Conservation (phyloP, 257 asterid species). For the Galeopsis tetrahit region DNA sequence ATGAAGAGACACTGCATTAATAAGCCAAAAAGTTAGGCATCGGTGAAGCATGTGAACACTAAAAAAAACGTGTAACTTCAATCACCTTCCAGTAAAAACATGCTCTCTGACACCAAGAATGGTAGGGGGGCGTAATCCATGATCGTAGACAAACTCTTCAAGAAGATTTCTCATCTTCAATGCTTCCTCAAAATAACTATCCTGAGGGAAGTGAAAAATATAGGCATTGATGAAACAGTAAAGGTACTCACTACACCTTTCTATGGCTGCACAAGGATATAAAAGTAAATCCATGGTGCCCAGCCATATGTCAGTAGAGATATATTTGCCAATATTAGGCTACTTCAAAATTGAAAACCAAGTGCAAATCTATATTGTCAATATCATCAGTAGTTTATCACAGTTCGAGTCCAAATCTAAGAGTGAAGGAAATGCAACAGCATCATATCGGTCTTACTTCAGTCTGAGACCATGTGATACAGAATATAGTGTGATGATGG, state of each 20-base stretch:
- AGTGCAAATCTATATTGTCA: conserved; percentile 9
- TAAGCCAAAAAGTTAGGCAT: conserved; percentile 37
- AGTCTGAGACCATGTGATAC: conserved; percentile 24
- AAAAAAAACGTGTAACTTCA: conserved; percentile 23
- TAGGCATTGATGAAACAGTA: conserved; percentile 27
- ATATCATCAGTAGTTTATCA: conserved; percentile 15
- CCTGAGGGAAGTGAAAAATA: conserved; percentile 50
- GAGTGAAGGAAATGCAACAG: background rate
- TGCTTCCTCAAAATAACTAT: conserved; percentile 98
- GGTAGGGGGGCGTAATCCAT: conserved; percentile 84
- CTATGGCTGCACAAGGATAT: conserved; percentile 20
- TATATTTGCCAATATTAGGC: conserved; percentile 18
- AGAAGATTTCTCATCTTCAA: conserved; percentile 97
- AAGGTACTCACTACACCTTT: background rate
- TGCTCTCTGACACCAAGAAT: conserved; percentile 99
- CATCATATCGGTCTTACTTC: background rate
- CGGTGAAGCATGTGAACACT: conserved; percentile 5
- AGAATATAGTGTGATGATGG: conserved; percentile 18
- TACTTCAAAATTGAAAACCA: conserved; percentile 27
- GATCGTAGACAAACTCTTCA: conserved; percentile 79
- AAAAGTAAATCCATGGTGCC: conserved; percentile 20
- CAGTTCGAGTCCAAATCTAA: background rate
- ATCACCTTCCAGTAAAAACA: conserved; percentile 96
- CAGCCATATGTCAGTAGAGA: conserved; percentile 29
- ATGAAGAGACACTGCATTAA: conserved; percentile 90